Evolutionary conservation across 106 monocot species (phyloP).

Genomic region (Chionographis japonica): DNA sequence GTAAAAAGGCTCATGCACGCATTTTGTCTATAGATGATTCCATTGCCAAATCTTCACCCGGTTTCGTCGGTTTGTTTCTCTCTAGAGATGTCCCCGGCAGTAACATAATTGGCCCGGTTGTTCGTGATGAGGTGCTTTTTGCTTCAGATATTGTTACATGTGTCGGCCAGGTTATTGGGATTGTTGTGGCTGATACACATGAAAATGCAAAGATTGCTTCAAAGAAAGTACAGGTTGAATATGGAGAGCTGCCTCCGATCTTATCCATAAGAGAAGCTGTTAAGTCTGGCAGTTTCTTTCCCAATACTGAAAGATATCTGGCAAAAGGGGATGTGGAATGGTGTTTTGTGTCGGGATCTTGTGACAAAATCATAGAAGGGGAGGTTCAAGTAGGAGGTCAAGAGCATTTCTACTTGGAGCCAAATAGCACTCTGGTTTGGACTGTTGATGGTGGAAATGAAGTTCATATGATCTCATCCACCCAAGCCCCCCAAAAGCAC

Average conservation of each 20-base stretch:
- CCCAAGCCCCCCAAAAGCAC: conserved; percentile 82
- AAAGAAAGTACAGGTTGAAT: conserved; percentile 59
- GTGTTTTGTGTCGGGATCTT: conserved; percentile 61
- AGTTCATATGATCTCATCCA: conserved; percentile 98
- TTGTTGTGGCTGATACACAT: conserved; percentile 96
- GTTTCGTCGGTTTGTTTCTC: conserved; percentile 82
- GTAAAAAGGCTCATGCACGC: conserved; percentile 86
- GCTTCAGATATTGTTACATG: conserved; percentile 89
- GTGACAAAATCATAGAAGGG: conserved; percentile 85
- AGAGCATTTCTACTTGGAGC: conserved; percentile 98
- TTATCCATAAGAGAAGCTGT: conserved; percentile 87
- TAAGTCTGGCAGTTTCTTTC: conserved; percentile 55
- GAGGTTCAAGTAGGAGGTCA: conserved; percentile 96
- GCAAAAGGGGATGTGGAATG: conserved; percentile 72
- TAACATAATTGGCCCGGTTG: conserved; percentile 68
- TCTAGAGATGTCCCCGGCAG: conserved; percentile 73
- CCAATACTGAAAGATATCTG: conserved; percentile 52
- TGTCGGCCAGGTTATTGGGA: conserved; percentile 96
- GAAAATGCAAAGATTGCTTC: conserved; percentile 92
- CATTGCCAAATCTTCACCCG: conserved; percentile 66
- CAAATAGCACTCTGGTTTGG: conserved; percentile 82
- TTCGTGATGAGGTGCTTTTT: conserved; percentile 89
- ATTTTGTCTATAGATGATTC: conserved; percentile 86
- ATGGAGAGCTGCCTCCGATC: conserved; percentile 73
- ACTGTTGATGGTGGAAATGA: conserved; percentile 96